phyloP scores from a whole-genome alignment of 2,329 filamentous ascomycete genomes.

The Calonectria honghensis region DNA sequence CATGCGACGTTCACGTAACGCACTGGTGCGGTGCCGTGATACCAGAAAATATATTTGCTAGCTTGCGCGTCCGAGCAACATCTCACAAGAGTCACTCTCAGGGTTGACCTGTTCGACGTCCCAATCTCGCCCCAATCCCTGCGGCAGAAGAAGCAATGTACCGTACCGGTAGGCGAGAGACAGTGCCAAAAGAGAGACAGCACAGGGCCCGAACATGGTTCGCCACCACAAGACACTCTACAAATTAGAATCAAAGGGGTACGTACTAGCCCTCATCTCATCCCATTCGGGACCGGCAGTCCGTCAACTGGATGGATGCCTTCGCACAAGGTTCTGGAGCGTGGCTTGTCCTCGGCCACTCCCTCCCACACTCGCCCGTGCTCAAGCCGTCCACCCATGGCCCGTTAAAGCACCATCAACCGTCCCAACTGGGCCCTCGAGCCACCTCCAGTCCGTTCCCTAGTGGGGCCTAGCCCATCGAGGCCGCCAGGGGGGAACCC shows the following conservation, averaged over 20 bases:
- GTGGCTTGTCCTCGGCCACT: conserved; percentile 52
- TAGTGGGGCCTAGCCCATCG: conserved; percentile 46
- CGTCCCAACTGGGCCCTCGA: conserved; percentile 30
- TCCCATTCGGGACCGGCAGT: conserved; percentile 10
- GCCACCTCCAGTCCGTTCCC: conserved; percentile 40
- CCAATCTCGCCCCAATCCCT: conserved; percentile 23
- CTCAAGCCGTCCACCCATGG: conserved; percentile 28
- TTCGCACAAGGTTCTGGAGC: conserved; percentile 28
- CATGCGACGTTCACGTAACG: not conserved
- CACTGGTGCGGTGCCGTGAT: conserved; percentile 12
- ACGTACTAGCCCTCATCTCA: conserved; percentile 23
- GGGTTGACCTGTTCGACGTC: conserved; percentile 11
- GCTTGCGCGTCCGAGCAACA: conserved; percentile 24
- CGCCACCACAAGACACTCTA: conserved; percentile 37
- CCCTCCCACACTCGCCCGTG: conserved; percentile 50
- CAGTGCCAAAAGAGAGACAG: conserved; percentile 23
- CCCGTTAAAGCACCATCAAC: conserved; percentile 30
- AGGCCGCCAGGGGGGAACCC: conserved; percentile 35
- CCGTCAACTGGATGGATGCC: conserved; percentile 14
- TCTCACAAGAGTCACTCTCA: conserved; percentile 8
- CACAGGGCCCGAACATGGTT: not conserved
- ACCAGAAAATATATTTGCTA: conserved; percentile 15
- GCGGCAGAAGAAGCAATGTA: conserved; percentile 11
- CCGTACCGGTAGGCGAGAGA: conserved; percentile 22
- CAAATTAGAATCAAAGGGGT: conserved; percentile 11